Evolutionary conservation across 352 stramenopile species (phyloP), one percentile per base, ranked within the genome.

Genomic region (Phytophthora capsici): DNA sequence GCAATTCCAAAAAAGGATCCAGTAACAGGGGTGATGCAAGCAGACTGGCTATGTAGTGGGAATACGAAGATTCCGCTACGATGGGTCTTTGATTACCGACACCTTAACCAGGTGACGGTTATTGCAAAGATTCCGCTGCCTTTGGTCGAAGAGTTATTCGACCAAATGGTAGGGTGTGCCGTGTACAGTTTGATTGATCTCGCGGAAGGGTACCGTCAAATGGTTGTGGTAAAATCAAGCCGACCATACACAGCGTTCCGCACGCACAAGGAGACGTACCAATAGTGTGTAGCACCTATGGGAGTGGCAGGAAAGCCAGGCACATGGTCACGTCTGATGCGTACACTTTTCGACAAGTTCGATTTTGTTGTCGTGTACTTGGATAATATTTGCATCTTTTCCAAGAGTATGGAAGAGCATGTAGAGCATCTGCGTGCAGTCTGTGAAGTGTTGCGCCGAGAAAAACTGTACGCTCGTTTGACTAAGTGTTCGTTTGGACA

Each of bases 241-340:
- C 41, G 51, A 30, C 32, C 59, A n/a, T 82, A 80, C 26, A 76
- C 71, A 23, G 65, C 73, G 8, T 85, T 80, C 32, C 48, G 73
- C 6, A 72, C 60, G 1, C 23, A 68, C 34, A 56, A 50, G 1
- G 72, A 84, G 34, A 81, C 63, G 10, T 73, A 78, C 37, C 73
- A 85, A 17, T 85, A 66, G 72, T 75, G 62, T 41, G 62, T 82
- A 5, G 77, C 64, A 2, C 77, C 58, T 0, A 86, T 86, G 66
- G 73, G 71, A 9, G n/a, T 86, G 6, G 59, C 52, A 13, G 64
- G 67, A 7, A 82, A 81, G 68, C 71, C 71, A 16, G 64, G 67
- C 12, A 69, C 66, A 6, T 86, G 66, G 70, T 75, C 66, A 6
- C 60, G 67, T 22, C 14, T 77, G 1, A 86, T 82, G 73, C 64